phyloP scores from a whole-genome alignment of 345 rosid species.

The Kandelia obovata region DNA sequence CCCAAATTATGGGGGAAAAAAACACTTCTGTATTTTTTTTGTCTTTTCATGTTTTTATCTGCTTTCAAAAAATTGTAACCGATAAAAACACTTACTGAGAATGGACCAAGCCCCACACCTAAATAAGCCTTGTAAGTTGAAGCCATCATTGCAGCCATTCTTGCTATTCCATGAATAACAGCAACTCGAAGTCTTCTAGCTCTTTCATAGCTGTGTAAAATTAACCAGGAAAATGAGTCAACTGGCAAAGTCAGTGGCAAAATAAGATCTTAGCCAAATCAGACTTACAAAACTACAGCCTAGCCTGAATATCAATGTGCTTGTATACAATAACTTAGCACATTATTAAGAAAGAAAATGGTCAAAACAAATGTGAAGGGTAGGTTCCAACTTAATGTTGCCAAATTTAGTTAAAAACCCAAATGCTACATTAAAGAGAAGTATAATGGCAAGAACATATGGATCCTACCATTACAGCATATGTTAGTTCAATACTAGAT shows the following conservation, averaged over 20 bases:
- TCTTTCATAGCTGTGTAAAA: conserved; percentile 58
- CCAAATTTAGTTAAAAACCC: neutral
- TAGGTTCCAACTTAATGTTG: neutral
- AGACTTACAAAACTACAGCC: neutral
- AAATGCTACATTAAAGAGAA: neutral
- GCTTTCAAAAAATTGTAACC: neutral
- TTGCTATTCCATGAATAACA: conserved; percentile 82
- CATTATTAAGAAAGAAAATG: no score
- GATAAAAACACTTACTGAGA: conserved; percentile 49
- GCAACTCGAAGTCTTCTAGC: conserved; percentile 78
- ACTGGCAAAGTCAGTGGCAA: neutral
- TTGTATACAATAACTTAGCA: neutral
- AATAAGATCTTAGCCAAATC: neutral
- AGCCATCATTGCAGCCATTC: conserved; percentile 95
- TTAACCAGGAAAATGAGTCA: conserved; percentile 8
- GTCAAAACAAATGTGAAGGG: no score
- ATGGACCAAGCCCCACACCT: conserved; percentile 95
- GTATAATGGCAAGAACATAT: neutral
- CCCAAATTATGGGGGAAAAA: conserved; percentile 3
- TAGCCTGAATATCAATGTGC: neutral
- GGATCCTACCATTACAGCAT: neutral
- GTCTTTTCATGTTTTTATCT: neutral
- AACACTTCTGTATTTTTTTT: neutral
- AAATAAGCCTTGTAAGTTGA: conserved; percentile 90
- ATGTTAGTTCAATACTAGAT: no score